These are phyloP conservation scores for Piper longum DNA, from an alignment of 164 flowering plant genomes.

Conservation along the genomic window DNA sequence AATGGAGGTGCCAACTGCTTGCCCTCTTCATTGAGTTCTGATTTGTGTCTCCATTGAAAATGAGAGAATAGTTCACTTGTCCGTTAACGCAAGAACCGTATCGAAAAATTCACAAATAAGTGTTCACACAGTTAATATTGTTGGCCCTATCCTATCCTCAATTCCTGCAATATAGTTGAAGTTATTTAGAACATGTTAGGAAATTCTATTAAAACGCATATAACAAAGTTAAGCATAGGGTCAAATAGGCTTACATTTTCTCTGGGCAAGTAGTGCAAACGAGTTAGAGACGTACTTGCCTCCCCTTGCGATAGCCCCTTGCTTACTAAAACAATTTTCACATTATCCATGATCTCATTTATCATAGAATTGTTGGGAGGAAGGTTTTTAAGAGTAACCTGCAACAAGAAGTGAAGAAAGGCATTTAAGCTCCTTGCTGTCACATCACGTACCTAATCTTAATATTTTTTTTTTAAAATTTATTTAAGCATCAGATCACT, in stretches of 20 bases:
- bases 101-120: conserved; percentile 66
- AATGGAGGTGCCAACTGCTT: conserved; percentile 20
- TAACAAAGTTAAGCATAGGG: no score
- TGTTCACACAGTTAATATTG: conserved; percentile 80
- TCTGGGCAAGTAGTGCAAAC: conserved; percentile 7
- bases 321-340: conserved; percentile 69
- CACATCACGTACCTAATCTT: background rate
- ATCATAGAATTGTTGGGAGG: conserved; percentile 83
- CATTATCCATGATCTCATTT: conserved; percentile 70
- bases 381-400: conserved; percentile 88
- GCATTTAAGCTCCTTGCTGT: background rate
- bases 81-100: conserved; percentile 58
- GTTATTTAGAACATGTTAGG: background rate
- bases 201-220: background rate
- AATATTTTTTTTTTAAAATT: no score
- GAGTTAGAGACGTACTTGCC: conserved; percentile 1
- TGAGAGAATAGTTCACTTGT: conserved; percentile 22
- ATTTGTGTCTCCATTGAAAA: conserved; percentile 22
- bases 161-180: conserved; percentile 15
- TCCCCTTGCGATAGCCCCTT: conserved; percentile 47
- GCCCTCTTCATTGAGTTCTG: conserved; percentile 3
- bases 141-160: conserved; percentile 63
- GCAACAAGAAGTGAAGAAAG: conserved; percentile 1
- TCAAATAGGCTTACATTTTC: conserved; percentile 20
- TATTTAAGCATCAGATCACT: background rate